Conservation (phyloP, 169 alveolate genomes). For the Cryptosporidium sp. region DNA sequence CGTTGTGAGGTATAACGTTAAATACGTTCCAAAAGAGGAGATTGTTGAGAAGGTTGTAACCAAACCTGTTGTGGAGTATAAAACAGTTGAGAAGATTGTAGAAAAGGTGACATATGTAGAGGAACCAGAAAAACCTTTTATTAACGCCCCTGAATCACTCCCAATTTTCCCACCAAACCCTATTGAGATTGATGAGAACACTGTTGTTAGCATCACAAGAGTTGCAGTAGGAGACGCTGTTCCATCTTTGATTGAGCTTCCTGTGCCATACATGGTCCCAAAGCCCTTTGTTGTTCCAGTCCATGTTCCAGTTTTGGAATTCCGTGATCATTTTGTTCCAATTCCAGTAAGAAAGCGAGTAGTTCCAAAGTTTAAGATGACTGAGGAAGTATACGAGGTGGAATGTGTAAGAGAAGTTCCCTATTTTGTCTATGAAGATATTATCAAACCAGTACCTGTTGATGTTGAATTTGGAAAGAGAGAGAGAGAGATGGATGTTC, state of each 20-base stretch:
- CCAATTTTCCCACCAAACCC: slow-evolving; percentile 74
- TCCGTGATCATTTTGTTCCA: slow-evolving; percentile 88
- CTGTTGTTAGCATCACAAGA: slow-evolving; percentile 65
- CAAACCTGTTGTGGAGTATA: slow-evolving; percentile 83
- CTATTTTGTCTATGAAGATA: slow-evolving; percentile 84
- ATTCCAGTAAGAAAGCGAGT: slow-evolving; percentile 87
- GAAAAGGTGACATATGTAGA: slow-evolving; percentile 78
- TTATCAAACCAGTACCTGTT: slow-evolving; percentile 87
- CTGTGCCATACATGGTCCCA: slow-evolving; percentile 89
- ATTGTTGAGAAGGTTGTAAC: slow-evolving; percentile 85
- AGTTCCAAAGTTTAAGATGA: slow-evolving; percentile 86
- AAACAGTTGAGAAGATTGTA: slow-evolving; percentile 85
- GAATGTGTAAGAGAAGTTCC: slow-evolving; percentile 88
- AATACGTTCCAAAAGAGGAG: slow-evolving; percentile 85
- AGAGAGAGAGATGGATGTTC: slow-evolving; percentile 84
- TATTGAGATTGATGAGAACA: slow-evolving; percentile 36
- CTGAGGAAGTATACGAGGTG: slow-evolving; percentile 87
- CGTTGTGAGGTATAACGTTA: slow-evolving; percentile 81
- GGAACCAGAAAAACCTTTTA: slow-evolving; percentile 65
- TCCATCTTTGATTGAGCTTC: slow-evolving; percentile 87
- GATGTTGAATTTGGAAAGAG: slow-evolving; percentile 85
- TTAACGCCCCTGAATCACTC: slow-evolving; percentile 71
- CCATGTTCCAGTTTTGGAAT: slow-evolving; percentile 88
- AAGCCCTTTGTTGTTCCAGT: slow-evolving; percentile 88
- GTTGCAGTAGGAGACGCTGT: slow-evolving; percentile 79